Conservation (phyloP, 2,329 filamentous ascomycete genomes). For the Botrytis fragariae region DNA sequence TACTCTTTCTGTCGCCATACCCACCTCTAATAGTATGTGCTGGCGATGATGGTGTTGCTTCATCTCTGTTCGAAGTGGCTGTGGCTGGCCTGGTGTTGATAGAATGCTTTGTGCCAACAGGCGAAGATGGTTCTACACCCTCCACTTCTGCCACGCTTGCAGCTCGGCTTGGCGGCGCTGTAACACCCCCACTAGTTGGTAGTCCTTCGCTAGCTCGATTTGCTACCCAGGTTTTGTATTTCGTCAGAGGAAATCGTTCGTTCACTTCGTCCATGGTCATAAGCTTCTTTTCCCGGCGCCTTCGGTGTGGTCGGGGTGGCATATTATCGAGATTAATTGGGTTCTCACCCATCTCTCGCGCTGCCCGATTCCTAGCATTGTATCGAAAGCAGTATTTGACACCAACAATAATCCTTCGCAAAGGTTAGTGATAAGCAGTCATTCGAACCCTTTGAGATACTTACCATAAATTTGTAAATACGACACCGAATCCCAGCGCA, state of each 20-base stretch:
- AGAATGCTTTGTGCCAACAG: slow-evolving; percentile 40
- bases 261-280: slow-evolving; percentile 99
- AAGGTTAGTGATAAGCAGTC: slow-evolving; percentile 31
- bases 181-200: slow-evolving; percentile 79
- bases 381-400: slow-evolving; percentile 99
- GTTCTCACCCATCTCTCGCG: slow-evolving; percentile 76
- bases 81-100: slow-evolving; percentile 29
- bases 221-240: slow-evolving; percentile 94
- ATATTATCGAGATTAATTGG: slow-evolving; percentile 85
- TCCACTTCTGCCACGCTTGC: slow-evolving; percentile 69
- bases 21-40: slow-evolving; percentile 20
- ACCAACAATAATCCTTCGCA: slow-evolving; percentile 90
- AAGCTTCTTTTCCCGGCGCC: slow-evolving; percentile 92
- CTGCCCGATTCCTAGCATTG: slow-evolving; percentile 84
- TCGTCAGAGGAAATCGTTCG: slow-evolving; percentile 89
- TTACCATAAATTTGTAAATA: slow-evolving; percentile 98
- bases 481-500: slow-evolving; percentile 92
- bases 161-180: slow-evolving; percentile 68
- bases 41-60: slow-evolving; percentile 22
- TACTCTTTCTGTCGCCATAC: slow-evolving; percentile 24
- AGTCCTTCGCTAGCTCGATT: slow-evolving; percentile 79
- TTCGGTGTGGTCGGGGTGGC: slow-evolving; percentile 73
- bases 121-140: slow-evolving; percentile 47
- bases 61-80: slow-evolving; percentile 26
- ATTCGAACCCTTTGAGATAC: slow-evolving; percentile 36